Conservation (phyloP, 768 basidiomycete genomes). For the Hysterangium stoloniferum region DNA sequence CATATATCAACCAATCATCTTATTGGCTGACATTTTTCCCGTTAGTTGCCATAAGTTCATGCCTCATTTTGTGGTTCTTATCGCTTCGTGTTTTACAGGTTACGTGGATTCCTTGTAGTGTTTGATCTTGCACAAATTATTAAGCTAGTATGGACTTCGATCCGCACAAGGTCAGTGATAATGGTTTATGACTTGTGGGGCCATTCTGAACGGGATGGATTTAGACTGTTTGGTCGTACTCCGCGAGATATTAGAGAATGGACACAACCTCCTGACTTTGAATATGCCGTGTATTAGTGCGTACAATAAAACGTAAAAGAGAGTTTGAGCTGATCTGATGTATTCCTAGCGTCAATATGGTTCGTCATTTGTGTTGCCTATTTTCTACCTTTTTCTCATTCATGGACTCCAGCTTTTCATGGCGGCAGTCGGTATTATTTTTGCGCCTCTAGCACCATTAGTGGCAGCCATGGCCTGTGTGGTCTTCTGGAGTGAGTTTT, state of each 20-base stretch:
- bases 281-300: slow-evolving; percentile 79
- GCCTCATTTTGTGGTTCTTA: background rate
- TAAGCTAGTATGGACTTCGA: slow-evolving; percentile 78
- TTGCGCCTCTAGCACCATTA: slow-evolving; percentile 90
- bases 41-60: slow-evolving; percentile 38
- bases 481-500: slow-evolving; percentile 64
- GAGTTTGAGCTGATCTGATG: slow-evolving; percentile 10
- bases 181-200: slow-evolving; percentile 9
- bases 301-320: slow-evolving; percentile 22
- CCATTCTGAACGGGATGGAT: background rate
- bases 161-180: slow-evolving; percentile 78
- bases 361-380: slow-evolving; percentile 25
- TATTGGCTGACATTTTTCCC: slow-evolving; percentile 95
- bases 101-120: slow-evolving; percentile 89
- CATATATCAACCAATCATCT: slow-evolving; percentile 86
- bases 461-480: slow-evolving; percentile 75
- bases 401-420: slow-evolving; percentile 56
- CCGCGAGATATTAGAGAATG: slow-evolving; percentile 85
- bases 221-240: slow-evolving; percentile 75
- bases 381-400: background rate
- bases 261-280: slow-evolving; percentile 86
- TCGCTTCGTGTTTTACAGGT: slow-evolving; percentile 30
- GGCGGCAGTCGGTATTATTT: slow-evolving; percentile 89
- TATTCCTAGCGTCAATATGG: slow-evolving; percentile 44
- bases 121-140: slow-evolving; percentile 96